Evolutionary conservation across 768 basidiomycete species (phyloP).

Genomic region (Clavulina sp.): DNA sequence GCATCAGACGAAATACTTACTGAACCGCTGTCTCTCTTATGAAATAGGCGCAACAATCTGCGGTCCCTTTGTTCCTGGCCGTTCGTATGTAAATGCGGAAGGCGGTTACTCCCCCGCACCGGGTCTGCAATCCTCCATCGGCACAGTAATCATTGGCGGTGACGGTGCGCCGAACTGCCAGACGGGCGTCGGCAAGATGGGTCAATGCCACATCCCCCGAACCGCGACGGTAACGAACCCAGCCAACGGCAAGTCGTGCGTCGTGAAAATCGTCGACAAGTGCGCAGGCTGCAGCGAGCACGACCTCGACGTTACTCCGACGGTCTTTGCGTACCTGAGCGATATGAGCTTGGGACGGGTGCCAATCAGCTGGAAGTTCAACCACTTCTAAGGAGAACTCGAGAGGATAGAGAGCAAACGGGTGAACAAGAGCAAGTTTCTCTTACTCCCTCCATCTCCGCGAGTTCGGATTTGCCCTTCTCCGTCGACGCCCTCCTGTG

Average conservation of each 20-base stretch:
- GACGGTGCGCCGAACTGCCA: background rate
- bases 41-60: background rate
- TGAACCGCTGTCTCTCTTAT: background rate
- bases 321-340: background rate
- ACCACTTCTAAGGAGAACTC: background rate
- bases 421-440: too few species aligned
- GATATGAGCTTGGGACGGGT: background rate
- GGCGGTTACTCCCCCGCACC: background rate
- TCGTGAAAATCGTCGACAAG: background rate
- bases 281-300: background rate
- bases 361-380: background rate
- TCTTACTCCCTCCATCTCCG: too few species aligned
- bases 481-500: too few species aligned
- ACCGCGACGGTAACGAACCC: background rate
- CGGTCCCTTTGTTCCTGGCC: background rate
- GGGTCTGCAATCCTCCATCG: background rate
- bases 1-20: background rate
- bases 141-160: background rate
- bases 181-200: background rate
- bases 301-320: background rate
- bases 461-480: too few species aligned
- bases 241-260: background rate
- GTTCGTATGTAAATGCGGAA: background rate
- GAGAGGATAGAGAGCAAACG: too few species aligned
- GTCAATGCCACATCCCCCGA: background rate